Base-by-base conservation (phyloP, 805 yeast species). In the Kuraishia capsulata region DNA sequence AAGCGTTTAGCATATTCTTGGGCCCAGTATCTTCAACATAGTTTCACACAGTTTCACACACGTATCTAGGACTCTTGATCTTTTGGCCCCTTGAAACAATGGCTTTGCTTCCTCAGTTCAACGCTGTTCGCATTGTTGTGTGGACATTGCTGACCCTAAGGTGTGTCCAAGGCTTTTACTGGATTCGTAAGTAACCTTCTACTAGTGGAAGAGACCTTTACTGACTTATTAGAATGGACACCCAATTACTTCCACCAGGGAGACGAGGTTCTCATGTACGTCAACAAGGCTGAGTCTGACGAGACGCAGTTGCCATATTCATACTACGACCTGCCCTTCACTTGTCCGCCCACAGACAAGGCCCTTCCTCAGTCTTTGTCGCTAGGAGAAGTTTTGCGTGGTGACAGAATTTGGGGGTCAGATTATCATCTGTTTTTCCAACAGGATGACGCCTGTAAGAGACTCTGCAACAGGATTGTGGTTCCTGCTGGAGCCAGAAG, bases 231-330 rank as follows among this genome's bases (percentile, higher is more conserved):
- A 34, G 36, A 21, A 4, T 61, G 65, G 56, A 52, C 60, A 14
- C 66, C 67, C 11, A 62, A 49, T 9, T 62, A 62, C 44, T 73
- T 62, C 44, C 44, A 46, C 4, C 37, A 47, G 5, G 85, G 82
- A 1, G 85, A 87, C 20, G 61, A 57, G 25, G 86, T 87, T 3
- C 81, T 81, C 17, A 57, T 87, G 13, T 56, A 77, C 19, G 88
- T 84, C 20, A 86, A 87, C 58, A 81, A 85, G 47, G 78, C 83
- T 2, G 87, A 82, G 46, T 80, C 92, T 0, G 86, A 82, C 49
- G 60, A 71, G n/a, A 78, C 86, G 1, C 86, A 81, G 49, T 64
- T 82, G 8, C 94, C 95, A 2, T 83, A 67, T 52, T 76, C 82
- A 0, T 87, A 84, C 56, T 78, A 81, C 56, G 84, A 79, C 40